These are phyloP conservation scores for Monascus purpureus DNA, from an alignment of 495 filamentous ascomycete genomes.

Conservation along the genomic window DNA sequence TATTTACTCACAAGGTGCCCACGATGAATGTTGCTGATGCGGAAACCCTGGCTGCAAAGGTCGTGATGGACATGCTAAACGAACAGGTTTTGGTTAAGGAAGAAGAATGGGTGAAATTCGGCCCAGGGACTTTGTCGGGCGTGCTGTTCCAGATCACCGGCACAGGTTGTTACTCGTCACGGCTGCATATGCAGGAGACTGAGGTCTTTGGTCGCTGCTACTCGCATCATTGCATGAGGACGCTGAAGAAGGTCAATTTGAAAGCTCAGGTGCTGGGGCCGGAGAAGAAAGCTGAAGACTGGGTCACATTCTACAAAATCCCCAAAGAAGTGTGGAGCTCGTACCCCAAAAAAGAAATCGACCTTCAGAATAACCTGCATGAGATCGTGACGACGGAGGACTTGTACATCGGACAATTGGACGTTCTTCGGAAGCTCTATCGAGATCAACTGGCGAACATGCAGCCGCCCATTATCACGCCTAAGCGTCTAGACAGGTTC, in stretches of 20 bases:
- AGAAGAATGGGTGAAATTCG: conserved; percentile 97
- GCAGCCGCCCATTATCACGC: conserved; percentile 69
- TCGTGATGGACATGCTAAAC: conserved; percentile 69
- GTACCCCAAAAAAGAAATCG: conserved; percentile 71
- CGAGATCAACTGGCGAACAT: conserved; percentile 61
- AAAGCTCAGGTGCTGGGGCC: conserved; percentile 54
- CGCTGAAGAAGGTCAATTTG: conserved; percentile 85
- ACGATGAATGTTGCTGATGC: conserved; percentile 99
- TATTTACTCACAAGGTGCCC: conserved; percentile 93
- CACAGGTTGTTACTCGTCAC: conserved; percentile 77
- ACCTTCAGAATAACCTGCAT: conserved; percentile 87
- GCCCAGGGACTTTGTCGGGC: conserved; percentile 58
- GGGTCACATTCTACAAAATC: conserved; percentile 82
- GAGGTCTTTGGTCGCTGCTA: conserved; percentile 67
- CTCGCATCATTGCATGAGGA: conserved; percentile 84
- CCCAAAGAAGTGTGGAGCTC: conserved; percentile 58
- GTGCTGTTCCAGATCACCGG: conserved; percentile 92
- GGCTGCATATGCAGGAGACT: conserved; percentile 59
- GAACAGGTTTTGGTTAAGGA: conserved; percentile 70
- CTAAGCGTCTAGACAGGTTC: conserved; percentile 62
- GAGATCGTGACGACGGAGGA: conserved; percentile 95
- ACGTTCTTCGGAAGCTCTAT: conserved; percentile 73
- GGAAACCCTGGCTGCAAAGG: conserved; percentile 65
- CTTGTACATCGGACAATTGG: conserved; percentile 72
- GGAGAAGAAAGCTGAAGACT: conserved; percentile 60